Conservation (phyloP, 768 basidiomycete genomes). For the Lactarius tabidus region DNA sequence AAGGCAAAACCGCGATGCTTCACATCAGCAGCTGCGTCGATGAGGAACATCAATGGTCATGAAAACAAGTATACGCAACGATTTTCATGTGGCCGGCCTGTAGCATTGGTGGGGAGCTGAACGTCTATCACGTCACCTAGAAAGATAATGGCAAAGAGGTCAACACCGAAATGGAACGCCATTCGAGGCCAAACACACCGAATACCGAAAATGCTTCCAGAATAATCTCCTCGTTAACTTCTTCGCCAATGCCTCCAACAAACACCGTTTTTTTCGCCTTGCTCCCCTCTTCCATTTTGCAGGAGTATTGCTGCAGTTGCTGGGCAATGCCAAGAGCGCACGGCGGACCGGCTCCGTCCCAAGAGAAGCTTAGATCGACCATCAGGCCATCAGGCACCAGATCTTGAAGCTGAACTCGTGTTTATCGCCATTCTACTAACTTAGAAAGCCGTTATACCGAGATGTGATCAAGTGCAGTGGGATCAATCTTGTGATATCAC, state of each 20-base stretch:
- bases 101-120: conserved; percentile 74
- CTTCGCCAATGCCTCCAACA: conserved; percentile 77
- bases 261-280: conserved; percentile 85
- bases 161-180: conserved; percentile 1
- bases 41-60: conserved; percentile 6
- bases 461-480: too few species aligned
- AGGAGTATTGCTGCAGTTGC: neutral
- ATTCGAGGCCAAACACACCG: conserved; percentile 47
- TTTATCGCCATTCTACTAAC: too few species aligned
- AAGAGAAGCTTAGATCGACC: too few species aligned
- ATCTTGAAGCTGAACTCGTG: too few species aligned
- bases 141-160: conserved; percentile 15
- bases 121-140: conserved; percentile 91
- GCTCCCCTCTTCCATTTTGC: conserved; percentile 72
- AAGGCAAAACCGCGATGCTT: conserved; percentile 95
- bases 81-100: conserved; percentile 60
- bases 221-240: conserved; percentile 73
- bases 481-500: too few species aligned
- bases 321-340: neutral
- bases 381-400: too few species aligned
- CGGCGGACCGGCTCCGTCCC: neutral
- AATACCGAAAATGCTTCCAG: conserved; percentile 84
- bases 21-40: conserved; percentile 41
- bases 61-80: conserved; percentile 38
- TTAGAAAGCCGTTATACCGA: too few species aligned